Base-by-base conservation (phyloP, 805 yeast genomes). In the Yamadazyma nakazawae region DNA sequence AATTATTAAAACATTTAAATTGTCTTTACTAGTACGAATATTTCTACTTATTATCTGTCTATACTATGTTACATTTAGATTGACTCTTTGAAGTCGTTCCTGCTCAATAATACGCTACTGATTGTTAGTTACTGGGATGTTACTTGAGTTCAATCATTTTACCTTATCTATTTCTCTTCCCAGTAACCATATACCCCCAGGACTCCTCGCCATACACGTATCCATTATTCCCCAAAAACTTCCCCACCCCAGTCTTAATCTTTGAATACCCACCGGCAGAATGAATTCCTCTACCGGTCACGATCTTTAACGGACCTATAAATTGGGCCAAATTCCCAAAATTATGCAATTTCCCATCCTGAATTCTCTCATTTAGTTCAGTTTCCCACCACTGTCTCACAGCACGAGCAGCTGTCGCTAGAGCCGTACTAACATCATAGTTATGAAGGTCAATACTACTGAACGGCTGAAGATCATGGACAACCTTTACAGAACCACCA, bases 281-380 rank as follows among this genome's bases (percentile, higher is more conserved):
- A 60, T 86, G 94, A 5, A 82, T 55, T 0, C 94, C 94, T 52
- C 88, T 63, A 0, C 94, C 92, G 0, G 92, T 84, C 11, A 85
- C 63, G 0, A 85, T 63, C 1, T 49, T 58, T 7, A 84, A 55
- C 0, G 79, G 76, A 0, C 62, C 67, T 1, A 78, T 70, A 58
- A 69, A 67, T 10, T 55, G 46, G 0, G 74, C 82, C 25, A 60
- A 62, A 0, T 64, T 48, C 1, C 74, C 68, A 43, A 58, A 62
- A 24, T 59, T 50, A 5, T 61, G 47, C 19, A 70, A 56, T 5
- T 62, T 68, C 0, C 80, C 80, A 18, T 68, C 64, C 5, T 58
- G 45, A 2, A 63, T 53, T 43, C 91, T 58, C 18, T 62, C 59
- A 1, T 54, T 52, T 16, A 73, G 34, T 58, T 86, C 92, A 19